Conservation (phyloP, 495 filamentous ascomycete genomes). For the Tuber aestivum region DNA sequence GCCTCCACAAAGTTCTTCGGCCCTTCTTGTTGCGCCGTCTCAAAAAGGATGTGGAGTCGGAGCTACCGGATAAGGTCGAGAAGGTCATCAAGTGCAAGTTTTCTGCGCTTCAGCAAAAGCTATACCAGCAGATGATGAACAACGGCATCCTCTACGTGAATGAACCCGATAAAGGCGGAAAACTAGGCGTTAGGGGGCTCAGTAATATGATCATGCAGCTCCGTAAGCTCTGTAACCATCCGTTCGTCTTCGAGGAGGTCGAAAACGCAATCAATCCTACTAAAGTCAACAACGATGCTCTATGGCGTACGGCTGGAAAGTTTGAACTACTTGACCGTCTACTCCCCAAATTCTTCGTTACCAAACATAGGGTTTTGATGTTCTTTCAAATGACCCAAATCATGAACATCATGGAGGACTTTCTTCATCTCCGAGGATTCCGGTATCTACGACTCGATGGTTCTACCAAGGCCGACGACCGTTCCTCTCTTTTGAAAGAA, state of each 20-base stretch:
- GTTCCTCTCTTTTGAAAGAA: conserved; percentile 75
- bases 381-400: conserved; percentile 99
- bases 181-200: conserved; percentile 87
- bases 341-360: conserved; percentile 81
- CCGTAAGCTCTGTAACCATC: conserved; percentile 97
- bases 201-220: conserved; percentile 99
- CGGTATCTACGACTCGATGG: conserved; percentile 89
- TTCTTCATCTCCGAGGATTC: conserved; percentile 73
- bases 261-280: conserved; percentile 95
- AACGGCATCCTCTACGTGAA: conserved; percentile 90
- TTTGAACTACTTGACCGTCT: conserved; percentile 92
- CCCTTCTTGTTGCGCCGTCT: conserved; percentile 96
- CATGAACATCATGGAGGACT: conserved; percentile 99
- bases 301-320: conserved; percentile 96
- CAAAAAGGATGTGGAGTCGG: conserved; percentile 99
- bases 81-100: conserved; percentile 98
- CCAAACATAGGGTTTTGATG: conserved; percentile 91
- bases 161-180: conserved; percentile 83
- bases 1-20: conserved; percentile 93
- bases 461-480: conserved; percentile 94
- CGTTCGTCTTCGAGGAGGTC: conserved; percentile 95
- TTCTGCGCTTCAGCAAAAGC: conserved; percentile 82
- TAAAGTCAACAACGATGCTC: conserved; percentile 76
- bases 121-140: conserved; percentile 94
- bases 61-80: conserved; percentile 96